phyloP scores from a whole-genome alignment of 2,329 filamentous ascomycete genomes.

The Ophiocordyceps polyrhachis-furcata region DNA sequence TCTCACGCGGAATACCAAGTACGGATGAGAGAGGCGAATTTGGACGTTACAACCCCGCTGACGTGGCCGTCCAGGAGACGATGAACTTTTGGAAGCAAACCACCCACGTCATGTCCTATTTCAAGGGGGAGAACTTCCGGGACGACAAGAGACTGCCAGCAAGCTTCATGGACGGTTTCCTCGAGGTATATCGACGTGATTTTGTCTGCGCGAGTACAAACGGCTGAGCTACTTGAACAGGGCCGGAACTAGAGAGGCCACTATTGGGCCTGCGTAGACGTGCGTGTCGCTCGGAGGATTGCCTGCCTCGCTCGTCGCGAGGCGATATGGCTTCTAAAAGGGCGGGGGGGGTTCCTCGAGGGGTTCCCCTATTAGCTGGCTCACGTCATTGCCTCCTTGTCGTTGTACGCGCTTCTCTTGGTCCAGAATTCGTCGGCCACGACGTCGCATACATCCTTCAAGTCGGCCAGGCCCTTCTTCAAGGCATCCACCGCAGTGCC shows the following conservation, averaged over 20 bases:
- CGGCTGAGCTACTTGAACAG: conserved; percentile 11
- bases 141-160: conserved; percentile 61
- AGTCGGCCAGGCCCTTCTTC: conserved; percentile 73
- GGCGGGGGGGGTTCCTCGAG: too few relatives aligned
- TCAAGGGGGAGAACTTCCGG: conserved; percentile 65
- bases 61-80: conserved; percentile 53
- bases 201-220: neutral
- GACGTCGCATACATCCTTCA: conserved; percentile 84
- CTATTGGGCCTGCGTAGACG: conserved; percentile 13
- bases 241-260: conserved; percentile 33
- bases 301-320: neutral
- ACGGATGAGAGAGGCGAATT: conserved; percentile 3
- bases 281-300: neutral
- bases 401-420: conserved; percentile 24
- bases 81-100: conserved; percentile 99
- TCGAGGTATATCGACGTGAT: conserved; percentile 49
- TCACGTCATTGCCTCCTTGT: conserved; percentile 14
- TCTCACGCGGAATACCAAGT: conserved; percentile 93
- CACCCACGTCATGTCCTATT: conserved; percentile 91
- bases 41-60: neutral
- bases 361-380: neutral
- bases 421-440: conserved; percentile 75
- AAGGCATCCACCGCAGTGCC: conserved; percentile 68
- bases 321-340: too few relatives aligned
- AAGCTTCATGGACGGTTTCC: conserved; percentile 85